These are phyloP conservation scores for Neobulgaria alba DNA, from an alignment of 2,329 filamentous ascomycete genomes.

Conservation along the genomic window DNA sequence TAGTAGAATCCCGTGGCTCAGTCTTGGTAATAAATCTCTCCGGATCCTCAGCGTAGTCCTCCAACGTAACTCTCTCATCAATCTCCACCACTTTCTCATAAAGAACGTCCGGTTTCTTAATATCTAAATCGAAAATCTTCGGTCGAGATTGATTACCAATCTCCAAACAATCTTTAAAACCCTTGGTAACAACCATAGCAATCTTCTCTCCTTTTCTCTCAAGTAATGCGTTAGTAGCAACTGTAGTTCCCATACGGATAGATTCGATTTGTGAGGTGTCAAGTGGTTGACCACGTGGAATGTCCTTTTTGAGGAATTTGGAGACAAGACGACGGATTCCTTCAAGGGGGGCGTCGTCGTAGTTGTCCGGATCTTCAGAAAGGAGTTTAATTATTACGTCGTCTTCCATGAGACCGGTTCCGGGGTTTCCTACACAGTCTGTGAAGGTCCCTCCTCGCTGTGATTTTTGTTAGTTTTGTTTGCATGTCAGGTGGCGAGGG, in stretches of 20 bases:
- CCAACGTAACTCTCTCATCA: slow-evolving; percentile 81
- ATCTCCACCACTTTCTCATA: slow-evolving; percentile 84
- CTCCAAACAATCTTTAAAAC: slow-evolving; percentile 77
- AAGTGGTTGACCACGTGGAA: slow-evolving; percentile 69
- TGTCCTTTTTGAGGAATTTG: slow-evolving; percentile 64
- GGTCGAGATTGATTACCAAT: slow-evolving; percentile 90
- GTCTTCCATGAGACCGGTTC: slow-evolving; percentile 58
- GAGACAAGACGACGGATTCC: slow-evolving; percentile 81
- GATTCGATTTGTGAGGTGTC: slow-evolving; percentile 80
- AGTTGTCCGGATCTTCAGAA: slow-evolving; percentile 84
- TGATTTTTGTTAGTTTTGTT: slow-evolving; percentile 9
- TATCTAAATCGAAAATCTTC: slow-evolving; percentile 84
- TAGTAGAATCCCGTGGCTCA: slow-evolving; percentile 40
- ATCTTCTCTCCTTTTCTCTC: slow-evolving; percentile 87
- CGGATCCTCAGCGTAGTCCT: slow-evolving; percentile 88
- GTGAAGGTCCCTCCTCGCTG: slow-evolving; percentile 84
- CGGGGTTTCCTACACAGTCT: slow-evolving; percentile 79
- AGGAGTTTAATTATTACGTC: slow-evolving; percentile 82
- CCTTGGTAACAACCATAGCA: slow-evolving; percentile 77
- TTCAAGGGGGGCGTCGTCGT: slow-evolving; percentile 83
- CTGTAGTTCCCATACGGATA: slow-evolving; percentile 93
- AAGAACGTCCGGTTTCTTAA: slow-evolving; percentile 76
- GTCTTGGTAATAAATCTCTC: slow-evolving; percentile 48
- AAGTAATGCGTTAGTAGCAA: slow-evolving; percentile 84
- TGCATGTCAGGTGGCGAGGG: too few species aligned